Conservation (phyloP, 2,329 filamentous ascomycete genomes). For the Aspergillus ibericus region DNA sequence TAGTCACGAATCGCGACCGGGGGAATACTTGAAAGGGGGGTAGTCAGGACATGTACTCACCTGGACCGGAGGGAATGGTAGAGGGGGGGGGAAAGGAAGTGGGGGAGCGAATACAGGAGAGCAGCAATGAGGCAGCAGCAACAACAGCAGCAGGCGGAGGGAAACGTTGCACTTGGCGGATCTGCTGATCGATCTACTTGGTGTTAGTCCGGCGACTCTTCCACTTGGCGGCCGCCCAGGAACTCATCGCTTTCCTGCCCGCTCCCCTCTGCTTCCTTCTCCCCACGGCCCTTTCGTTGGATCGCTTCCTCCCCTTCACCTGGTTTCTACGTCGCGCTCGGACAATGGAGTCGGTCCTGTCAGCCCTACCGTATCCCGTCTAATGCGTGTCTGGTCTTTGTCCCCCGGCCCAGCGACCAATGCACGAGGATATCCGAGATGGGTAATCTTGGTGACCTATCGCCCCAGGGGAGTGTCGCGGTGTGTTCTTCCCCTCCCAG, state of each 20-base stretch:
- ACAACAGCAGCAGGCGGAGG: not conserved
- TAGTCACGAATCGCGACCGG: slow-evolving; percentile 7
- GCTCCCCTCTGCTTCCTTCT: slow-evolving; percentile 6
- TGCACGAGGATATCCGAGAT: slow-evolving; percentile 51
- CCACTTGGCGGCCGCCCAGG: not conserved
- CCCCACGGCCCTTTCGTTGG: slow-evolving; percentile 14
- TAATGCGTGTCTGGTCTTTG: slow-evolving; percentile 14
- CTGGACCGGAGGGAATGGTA: slow-evolving; percentile 2
- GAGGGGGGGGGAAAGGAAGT: not conserved
- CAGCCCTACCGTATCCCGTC: slow-evolving; percentile 6
- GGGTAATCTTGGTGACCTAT: slow-evolving; percentile 73
- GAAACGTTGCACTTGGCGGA: slow-evolving; percentile 5
- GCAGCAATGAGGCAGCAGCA: not conserved
- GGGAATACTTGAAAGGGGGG: slow-evolving; percentile 9
- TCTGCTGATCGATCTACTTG: slow-evolving; percentile 1
- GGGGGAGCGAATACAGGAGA: not conserved
- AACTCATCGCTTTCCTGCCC: not conserved
- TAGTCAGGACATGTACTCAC: slow-evolving; percentile 7
- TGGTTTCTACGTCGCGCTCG: not conserved
- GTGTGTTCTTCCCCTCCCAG: slow-evolving; percentile 50
- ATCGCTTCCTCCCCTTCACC: slow-evolving; percentile 11
- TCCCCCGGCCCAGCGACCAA: slow-evolving; percentile 26
- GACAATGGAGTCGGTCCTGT: slow-evolving; percentile 12
- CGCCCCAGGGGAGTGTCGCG: slow-evolving; percentile 74
- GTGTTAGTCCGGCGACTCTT: not conserved